Evolutionary conservation across 306 rosid genomes (phyloP).

Genomic region (Begonia loranthoides): DNA sequence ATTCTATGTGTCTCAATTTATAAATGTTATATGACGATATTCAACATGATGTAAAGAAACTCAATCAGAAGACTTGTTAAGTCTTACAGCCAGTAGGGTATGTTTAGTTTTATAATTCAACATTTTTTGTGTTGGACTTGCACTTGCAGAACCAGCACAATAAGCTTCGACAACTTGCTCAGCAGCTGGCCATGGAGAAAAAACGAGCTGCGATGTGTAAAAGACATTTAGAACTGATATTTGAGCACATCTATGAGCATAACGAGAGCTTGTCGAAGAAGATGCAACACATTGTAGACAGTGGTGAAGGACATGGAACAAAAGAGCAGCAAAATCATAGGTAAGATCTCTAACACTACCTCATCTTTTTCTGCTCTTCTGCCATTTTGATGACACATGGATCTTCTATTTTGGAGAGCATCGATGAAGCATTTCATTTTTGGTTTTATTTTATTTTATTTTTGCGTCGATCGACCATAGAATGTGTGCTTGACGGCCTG

Average conservation of each 20-base stretch:
- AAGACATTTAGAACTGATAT: slow-evolving; percentile 83
- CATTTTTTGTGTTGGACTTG: slow-evolving; percentile 3
- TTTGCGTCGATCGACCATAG: too few relatives aligned
- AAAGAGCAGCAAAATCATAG: slow-evolving; percentile 40
- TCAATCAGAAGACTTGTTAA: too few relatives aligned
- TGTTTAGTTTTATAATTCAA: too few relatives aligned
- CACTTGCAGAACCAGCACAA: slow-evolving; percentile 65
- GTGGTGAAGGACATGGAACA: slow-evolving; percentile 77
- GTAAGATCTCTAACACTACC: slow-evolving; percentile 18
- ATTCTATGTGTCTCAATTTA: too few relatives aligned
- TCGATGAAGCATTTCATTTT: neutral
- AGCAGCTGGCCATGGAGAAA: slow-evolving; percentile 72
- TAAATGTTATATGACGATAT: too few relatives aligned
- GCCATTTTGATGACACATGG: neutral
- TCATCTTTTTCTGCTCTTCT: neutral
- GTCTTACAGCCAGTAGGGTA: too few relatives aligned
- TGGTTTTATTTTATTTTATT: too few relatives aligned
- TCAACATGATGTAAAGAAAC: too few relatives aligned
- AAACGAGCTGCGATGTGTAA: slow-evolving; percentile 77
- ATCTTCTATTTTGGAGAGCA: slow-evolving; percentile 1
- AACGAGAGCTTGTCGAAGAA: slow-evolving; percentile 69
- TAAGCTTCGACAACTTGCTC: slow-evolving; percentile 73
- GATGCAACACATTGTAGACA: slow-evolving; percentile 75
- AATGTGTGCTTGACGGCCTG: too few relatives aligned
- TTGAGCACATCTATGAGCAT: slow-evolving; percentile 84